Conservation (phyloP, 352 stramenopile species). For the Pelagophyceae sp. region DNA sequence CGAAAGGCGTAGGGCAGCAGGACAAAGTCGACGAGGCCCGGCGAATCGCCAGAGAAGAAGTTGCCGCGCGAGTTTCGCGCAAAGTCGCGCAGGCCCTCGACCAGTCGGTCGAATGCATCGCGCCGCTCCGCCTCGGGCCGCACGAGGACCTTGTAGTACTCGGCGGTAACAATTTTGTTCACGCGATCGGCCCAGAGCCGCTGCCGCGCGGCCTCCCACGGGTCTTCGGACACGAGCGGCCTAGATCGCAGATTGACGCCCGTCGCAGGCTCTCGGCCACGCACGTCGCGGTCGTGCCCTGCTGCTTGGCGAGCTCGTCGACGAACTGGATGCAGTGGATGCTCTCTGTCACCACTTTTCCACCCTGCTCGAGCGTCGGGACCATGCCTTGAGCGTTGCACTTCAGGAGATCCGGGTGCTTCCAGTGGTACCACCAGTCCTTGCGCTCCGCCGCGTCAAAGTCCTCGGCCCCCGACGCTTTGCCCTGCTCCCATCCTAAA, state of each 20-base stretch:
- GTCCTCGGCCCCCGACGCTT: constrained; percentile 33
- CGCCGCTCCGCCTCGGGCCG: constrained; percentile 37
- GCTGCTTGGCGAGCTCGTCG: constrained; percentile 44
- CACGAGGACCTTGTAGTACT: constrained; percentile 53
- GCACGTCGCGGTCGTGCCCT: too few species aligned
- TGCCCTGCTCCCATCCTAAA: constrained; percentile 44
- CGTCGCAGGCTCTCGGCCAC: too few species aligned
- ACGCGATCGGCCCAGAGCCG: constrained; percentile 48
- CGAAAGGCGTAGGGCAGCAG: constrained; percentile 50
- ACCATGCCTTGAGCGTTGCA: constrained; percentile 46
- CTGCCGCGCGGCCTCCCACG: constrained; percentile 40
- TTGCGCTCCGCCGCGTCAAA: constrained; percentile 45
- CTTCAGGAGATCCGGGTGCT: constrained; percentile 44
- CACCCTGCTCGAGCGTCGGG: constrained; percentile 46
- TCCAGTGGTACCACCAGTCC: constrained; percentile 60
- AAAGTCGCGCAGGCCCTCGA: constrained; percentile 44
- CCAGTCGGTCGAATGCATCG: constrained; percentile 44
- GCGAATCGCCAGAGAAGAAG: constrained; percentile 39
- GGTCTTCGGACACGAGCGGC: constrained; percentile 41
- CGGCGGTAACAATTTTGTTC: constrained; percentile 47
- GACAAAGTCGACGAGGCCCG: constrained; percentile 46
- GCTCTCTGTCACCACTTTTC: constrained; percentile 46
- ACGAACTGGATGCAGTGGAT: constrained; percentile 49
- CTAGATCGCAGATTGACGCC: constrained; percentile 19
- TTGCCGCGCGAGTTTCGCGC: constrained; percentile 36